Evolutionary conservation across 75 land plant genomes (phyloP), one percentile per base, ranked within the genome.

Genomic region (Picea sitchensis): DNA sequence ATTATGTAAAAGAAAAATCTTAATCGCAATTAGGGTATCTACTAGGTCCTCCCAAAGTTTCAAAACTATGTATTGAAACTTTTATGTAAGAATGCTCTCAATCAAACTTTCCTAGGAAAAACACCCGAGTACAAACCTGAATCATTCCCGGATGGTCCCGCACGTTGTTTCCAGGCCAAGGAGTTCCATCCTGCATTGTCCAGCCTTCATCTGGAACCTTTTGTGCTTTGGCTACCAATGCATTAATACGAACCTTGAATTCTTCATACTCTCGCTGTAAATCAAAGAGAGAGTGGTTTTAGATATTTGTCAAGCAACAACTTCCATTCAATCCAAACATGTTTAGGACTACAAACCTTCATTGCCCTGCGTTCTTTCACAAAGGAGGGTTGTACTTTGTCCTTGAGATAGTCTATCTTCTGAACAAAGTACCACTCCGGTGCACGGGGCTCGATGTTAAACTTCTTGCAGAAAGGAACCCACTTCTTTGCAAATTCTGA

Each of bases 101-200:
- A 65, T 73, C 32, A 61, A 65, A 69, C 47, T n/a, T 21, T 21
- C 3, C 13, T 26, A 14, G 5, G 47, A 78, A 74, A 18, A 36
- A 1, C 77, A 4, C 14, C 76, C 21, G 38, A 36, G 15, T 18
- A 44, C 69, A 47, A 30, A 92, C 94, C 94, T 92, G 94, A 76
- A 92, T 90, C 92, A 92, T 92, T 64, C 88, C 94, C 30, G 94
- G 94, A 85, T 92, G 94, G 78, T 92, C 94, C 12, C 90, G 86
- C 21, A 84, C 82, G 79, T 83, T 88, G 78, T 92, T 92, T 44
- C 93, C 93, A 72, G 93, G 93, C 92, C 93, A 92, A 44, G 86
- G 93, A 68, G 92, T 86, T 58, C 92, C 93, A 84, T 92, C 93
- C 79, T 92, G 92, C 93, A 92, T 87, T 18, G 87, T 88, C 93